Evolutionary conservation across 2,329 filamentous ascomycete genomes (phyloP).

Genomic region (Drechslerella dactyloides): DNA sequence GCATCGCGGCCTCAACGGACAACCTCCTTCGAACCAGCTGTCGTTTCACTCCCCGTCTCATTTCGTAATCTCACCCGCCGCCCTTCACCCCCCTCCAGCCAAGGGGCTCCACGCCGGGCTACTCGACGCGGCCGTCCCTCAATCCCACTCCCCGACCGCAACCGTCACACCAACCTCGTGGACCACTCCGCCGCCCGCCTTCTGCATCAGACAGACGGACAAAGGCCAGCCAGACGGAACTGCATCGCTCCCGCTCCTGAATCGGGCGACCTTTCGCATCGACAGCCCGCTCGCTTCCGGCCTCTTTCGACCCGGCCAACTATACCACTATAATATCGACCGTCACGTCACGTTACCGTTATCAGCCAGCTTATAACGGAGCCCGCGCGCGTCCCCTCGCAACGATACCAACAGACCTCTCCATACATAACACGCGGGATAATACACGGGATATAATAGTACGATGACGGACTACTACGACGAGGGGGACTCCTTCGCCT

Average conservation of each 20-base stretch:
- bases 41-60: slow-evolving; percentile 38
- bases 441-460: too few relatives aligned
- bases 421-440: too few relatives aligned
- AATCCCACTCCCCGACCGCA: slow-evolving; percentile 2
- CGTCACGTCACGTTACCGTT: too few relatives aligned
- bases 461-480: slow-evolving; percentile 50
- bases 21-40: slow-evolving; percentile 23
- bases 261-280: slow-evolving; percentile 1
- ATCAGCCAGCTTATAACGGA: too few relatives aligned
- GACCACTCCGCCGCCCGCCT: background rate
- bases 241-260: background rate
- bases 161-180: background rate
- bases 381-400: too few relatives aligned
- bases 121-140: slow-evolving; percentile 4
- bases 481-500: slow-evolving; percentile 42
- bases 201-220: too few relatives aligned
- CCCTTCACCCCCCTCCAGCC: background rate
- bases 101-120: background rate
- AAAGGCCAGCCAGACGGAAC: background rate
- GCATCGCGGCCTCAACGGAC: background rate
- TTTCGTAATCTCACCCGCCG: slow-evolving; percentile 31
- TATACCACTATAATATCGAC: background rate
- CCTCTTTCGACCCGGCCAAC: background rate
- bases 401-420: background rate
- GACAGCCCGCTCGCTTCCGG: slow-evolving; percentile 5